Conservation (phyloP, 2,329 filamentous ascomycete species). For the Ampelomyces quisqualis region DNA sequence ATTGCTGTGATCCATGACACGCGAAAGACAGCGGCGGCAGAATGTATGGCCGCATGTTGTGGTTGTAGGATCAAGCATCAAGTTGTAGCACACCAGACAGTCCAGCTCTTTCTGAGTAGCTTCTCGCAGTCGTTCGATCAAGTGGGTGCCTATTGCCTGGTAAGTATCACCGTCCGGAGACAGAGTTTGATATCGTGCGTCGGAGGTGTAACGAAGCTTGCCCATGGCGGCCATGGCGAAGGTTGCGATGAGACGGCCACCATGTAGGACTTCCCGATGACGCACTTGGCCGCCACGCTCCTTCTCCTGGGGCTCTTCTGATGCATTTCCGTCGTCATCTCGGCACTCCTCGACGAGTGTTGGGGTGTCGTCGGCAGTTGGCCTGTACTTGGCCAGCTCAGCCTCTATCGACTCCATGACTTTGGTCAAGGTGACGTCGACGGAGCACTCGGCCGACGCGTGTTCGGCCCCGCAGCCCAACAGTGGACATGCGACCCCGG, state of each 20-base stretch:
- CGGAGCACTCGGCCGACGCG: slow-evolving; percentile 71
- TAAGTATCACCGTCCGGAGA: slow-evolving; percentile 42
- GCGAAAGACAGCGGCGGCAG: slow-evolving; percentile 75
- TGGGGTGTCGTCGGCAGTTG: slow-evolving; percentile 36
- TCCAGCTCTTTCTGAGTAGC: slow-evolving; percentile 70
- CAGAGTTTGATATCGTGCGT: slow-evolving; percentile 53
- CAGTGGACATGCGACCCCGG: slow-evolving; percentile 75
- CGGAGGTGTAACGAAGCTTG: slow-evolving; percentile 57
- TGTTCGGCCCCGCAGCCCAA: slow-evolving; percentile 68
- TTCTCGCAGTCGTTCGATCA: slow-evolving; percentile 62
- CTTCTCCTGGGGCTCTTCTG: slow-evolving; percentile 44
- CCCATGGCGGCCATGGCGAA: slow-evolving; percentile 67
- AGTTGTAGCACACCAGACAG: slow-evolving; percentile 82
- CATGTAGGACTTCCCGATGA: slow-evolving; percentile 55
- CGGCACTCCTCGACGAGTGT: slow-evolving; percentile 47
- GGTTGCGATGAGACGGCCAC: slow-evolving; percentile 64
- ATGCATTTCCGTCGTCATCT: slow-evolving; percentile 35
- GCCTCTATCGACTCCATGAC: slow-evolving; percentile 57
- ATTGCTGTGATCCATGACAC: slow-evolving; percentile 73
- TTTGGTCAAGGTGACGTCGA: slow-evolving; percentile 76
- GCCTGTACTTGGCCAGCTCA: slow-evolving; percentile 51
- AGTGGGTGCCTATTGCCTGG: slow-evolving; percentile 48
- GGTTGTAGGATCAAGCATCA: slow-evolving; percentile 80
- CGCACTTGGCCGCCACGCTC: slow-evolving; percentile 36
- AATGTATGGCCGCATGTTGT: slow-evolving; percentile 88